Evolutionary conservation across 768 basidiomycete species (phyloP).

Genomic region (Russula ochroleuca): DNA sequence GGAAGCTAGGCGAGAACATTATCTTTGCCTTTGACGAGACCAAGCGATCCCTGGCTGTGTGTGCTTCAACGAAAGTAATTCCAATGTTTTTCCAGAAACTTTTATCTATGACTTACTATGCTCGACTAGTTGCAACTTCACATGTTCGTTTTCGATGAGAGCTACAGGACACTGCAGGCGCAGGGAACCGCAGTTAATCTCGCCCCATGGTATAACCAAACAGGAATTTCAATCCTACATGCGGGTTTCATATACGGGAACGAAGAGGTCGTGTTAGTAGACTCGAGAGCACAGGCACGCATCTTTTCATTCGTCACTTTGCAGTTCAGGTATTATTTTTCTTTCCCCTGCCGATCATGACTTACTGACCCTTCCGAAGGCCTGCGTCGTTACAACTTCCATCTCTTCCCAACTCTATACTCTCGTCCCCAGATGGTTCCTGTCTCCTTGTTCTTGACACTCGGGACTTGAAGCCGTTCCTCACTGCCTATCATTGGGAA

Average conservation of each 20-base stretch:
- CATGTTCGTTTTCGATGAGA: slow-evolving; percentile 47
- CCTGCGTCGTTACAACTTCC: slow-evolving; percentile 45
- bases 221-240: slow-evolving; percentile 32
- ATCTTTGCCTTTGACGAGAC: slow-evolving; percentile 51
- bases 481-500: slow-evolving; percentile 50
- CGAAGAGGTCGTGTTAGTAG: slow-evolving; percentile 52
- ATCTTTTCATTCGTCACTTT: slow-evolving; percentile 53
- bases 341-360: neutral
- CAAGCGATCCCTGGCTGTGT: slow-evolving; percentile 46
- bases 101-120: no score
- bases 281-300: slow-evolving; percentile 41
- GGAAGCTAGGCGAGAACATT: slow-evolving; percentile 47
- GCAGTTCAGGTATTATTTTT: slow-evolving; percentile 46
- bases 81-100: no score
- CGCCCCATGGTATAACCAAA: slow-evolving; percentile 40
- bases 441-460: slow-evolving; percentile 42
- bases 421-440: slow-evolving; percentile 52
- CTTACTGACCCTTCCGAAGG: slow-evolving; percentile 31
- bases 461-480: neutral
- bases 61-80: slow-evolving; percentile 43
- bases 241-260: slow-evolving; percentile 46
- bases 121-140: slow-evolving; percentile 37
- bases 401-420: slow-evolving; percentile 36
- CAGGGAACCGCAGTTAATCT: slow-evolving; percentile 43
- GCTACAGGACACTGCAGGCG: slow-evolving; percentile 40